Base-by-base conservation (phyloP, 140 eudicot genomes). In the Flaveria floridana region DNA sequence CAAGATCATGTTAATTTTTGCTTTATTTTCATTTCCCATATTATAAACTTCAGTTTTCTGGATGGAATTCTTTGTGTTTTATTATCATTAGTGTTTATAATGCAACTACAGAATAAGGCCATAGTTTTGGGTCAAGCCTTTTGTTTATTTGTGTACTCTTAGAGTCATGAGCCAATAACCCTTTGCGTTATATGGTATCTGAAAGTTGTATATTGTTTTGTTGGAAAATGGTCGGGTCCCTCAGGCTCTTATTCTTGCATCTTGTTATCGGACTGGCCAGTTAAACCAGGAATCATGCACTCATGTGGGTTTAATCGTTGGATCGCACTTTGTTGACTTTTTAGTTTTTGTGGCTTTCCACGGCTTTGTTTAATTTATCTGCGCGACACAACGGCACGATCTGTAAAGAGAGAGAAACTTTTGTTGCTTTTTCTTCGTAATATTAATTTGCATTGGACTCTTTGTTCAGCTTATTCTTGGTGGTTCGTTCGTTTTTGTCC, bases 71-170 rank as follows among this genome's bases (percentile, higher is more conserved):
- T 72, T 79, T 25, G 63, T 55, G 28, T 15, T 53, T 63, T 14
- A n/a, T 26, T 79, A 28, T 73, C 26, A 63, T 44, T 64, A 21
- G 81, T 16, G 81, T 56, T 41, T 77, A 50, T 28, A 28, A 42
- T 58, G 73, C 66, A 34, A 28, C 37, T 63, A 48, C 63, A 55
- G 52, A 72, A 65, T 79, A 72, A 79, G 82, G 47, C 66, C 73
- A 46, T 26, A 3, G 8, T 77, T 14, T 55, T 77, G 81, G 61
- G 61, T 74, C 71, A 50, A 62, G 34, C 47, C 46, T 41, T 53
- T 5, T 65, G 19, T 71, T 66, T 8, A 56, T 70, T 16, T 65
- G 15, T 72, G 52, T 44, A 16, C 7, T 46, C 39, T 48, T 74
- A 8, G 21, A 23, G 67, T 66, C 74, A 65, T 30, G 65, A 7